Conservation (phyloP, 1,284 basidiomycete species). For the Melanopsichium pennsylvanicum region DNA sequence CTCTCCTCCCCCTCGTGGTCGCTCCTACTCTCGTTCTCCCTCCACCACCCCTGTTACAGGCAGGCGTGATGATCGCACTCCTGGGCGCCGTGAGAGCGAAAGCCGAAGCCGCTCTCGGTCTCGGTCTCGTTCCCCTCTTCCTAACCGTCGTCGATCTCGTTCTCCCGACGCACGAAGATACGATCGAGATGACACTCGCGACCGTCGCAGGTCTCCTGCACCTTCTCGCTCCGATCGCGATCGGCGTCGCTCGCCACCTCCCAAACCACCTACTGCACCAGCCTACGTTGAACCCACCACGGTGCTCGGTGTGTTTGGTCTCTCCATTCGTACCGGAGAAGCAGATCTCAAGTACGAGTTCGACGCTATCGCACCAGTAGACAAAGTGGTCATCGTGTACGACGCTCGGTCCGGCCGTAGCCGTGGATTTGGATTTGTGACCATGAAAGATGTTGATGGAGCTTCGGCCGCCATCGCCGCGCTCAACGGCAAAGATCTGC, state of each 20-base stretch:
- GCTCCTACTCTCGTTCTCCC: conserved; percentile 45
- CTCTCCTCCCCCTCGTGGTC: conserved; percentile 24
- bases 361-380: conserved; percentile 83
- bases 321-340: conserved; percentile 92
- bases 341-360: conserved; percentile 95
- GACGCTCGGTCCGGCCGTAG: conserved; percentile 97
- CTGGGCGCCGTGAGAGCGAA: conserved; percentile 7
- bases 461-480: conserved; percentile 86
- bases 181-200: conserved; percentile 27
- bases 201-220: conserved; percentile 33
- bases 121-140: conserved; percentile 15
- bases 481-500: conserved; percentile 92
- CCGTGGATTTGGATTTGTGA: conserved; percentile 96
- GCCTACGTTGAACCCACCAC: conserved; percentile 77
- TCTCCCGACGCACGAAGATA: conserved; percentile 31
- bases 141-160: conserved; percentile 35
- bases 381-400: conserved; percentile 93
- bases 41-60: conserved; percentile 36
- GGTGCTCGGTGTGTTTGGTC: conserved; percentile 93
- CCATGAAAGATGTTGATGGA: conserved; percentile 86
- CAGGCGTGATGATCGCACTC: conserved; percentile 18
- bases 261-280: conserved; percentile 37
- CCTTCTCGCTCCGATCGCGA: conserved; percentile 30
- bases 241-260: conserved; percentile 32
- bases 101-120: conserved; percentile 17